Evolutionary conservation across 192 early-diverging fungal genomes (phyloP), one percentile per base, ranked within the genome.

Genomic region (Glomus cerebriforme): DNA sequence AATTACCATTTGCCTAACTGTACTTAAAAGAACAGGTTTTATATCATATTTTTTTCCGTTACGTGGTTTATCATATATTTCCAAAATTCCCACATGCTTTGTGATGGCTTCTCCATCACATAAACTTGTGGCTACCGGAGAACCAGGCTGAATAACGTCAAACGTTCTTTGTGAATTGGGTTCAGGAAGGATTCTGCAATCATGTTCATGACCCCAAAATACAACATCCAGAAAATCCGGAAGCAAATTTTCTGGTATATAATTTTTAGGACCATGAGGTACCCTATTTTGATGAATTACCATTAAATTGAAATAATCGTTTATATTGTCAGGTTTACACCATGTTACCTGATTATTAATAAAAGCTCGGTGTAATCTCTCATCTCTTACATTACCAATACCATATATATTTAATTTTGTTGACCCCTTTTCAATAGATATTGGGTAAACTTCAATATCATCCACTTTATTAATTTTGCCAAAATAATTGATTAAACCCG

Each of bases 171-270:
- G 83, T 17, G 87, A 85, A 81, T 91, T 93, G 76, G 87, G 83
- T 63, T 88, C 88, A 1, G 94, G 93, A 54, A 95, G 91, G 17
- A 98, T 92, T 59, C 86, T 83, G 80, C 96, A 99, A 79, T 99
- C 96, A 84, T 99, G 97, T 85, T 99, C 97, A 80, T 99, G 97
- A 7, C 97, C 97, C 97, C 97, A 99, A 3, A 99, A 69, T 13
- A 97, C 86, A 22, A 99, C 78, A 68, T 99, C 85, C 37, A 99
- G 81, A 80, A 95, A 96, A 19, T 86, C 82, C 62, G 92, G 91
- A 32, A 99, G 80, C 77, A 93, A 96, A n/a, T 87, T 86, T 81
- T 96, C 95, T 0, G 96, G 96, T 35, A 99, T 95, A 82, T 95
- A 93, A 86, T 88, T 94, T 59, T 90, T 96, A 3, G 91, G 89